Conservation (phyloP, 2,329 filamentous ascomycete species). For the Calycina herbarum region DNA sequence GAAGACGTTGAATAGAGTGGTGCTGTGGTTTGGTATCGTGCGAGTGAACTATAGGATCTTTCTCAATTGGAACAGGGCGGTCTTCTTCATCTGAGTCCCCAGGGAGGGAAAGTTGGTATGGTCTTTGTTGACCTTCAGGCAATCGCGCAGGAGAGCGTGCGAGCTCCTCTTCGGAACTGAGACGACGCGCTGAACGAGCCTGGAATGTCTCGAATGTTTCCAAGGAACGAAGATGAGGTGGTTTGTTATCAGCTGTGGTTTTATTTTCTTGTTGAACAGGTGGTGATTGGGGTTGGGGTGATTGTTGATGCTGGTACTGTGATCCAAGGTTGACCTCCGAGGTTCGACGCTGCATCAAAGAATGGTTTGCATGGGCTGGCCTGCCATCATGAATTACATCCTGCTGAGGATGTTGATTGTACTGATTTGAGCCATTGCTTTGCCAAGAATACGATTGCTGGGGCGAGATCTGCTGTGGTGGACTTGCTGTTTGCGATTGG, state of each 20-base stretch:
- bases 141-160: conserved; percentile 34
- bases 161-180: conserved; percentile 33
- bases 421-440: not conserved
- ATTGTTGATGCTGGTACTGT: not conserved
- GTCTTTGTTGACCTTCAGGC: conserved; percentile 33
- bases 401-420: not conserved
- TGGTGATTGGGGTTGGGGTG: not conserved
- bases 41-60: conserved; percentile 15
- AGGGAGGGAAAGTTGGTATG: conserved; percentile 36
- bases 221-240: conserved; percentile 7
- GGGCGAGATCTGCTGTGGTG: conserved; percentile 9
- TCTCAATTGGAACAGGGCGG: conserved; percentile 12
- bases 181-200: conserved; percentile 11
- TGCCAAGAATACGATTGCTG: conserved; percentile 8
- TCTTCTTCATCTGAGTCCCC: conserved; percentile 23
- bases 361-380: not conserved
- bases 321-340: not conserved
- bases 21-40: conserved; percentile 11
- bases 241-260: not conserved
- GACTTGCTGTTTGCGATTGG: conserved; percentile 6
- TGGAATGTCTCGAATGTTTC: conserved; percentile 17
- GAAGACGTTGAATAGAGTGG: conserved; percentile 22
- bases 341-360: conserved; percentile 3
- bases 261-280: not conserved
- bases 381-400: not conserved